Evolutionary conservation across 2,329 filamentous ascomycete genomes (phyloP).

Genomic region (Thielaviopsis populi): DNA sequence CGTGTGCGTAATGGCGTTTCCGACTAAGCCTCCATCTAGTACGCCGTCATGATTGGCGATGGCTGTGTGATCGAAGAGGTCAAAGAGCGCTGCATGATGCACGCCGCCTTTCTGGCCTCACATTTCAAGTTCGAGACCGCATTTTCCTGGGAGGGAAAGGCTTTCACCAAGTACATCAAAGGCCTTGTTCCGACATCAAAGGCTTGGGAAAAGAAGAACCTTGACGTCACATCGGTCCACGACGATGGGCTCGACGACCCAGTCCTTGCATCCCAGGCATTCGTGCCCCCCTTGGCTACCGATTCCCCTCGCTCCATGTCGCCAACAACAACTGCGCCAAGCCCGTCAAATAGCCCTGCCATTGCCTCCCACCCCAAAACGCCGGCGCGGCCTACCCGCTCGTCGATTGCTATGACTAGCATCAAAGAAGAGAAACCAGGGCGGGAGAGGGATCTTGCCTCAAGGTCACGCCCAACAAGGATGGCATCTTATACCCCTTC

Average conservation of each 20-base stretch:
- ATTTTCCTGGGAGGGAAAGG: constrained; percentile 31
- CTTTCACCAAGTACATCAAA: constrained; percentile 36
- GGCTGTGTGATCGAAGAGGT: constrained; percentile 37
- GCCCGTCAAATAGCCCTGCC: background rate
- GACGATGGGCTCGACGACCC: constrained; percentile 19
- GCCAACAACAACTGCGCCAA: background rate
- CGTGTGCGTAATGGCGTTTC: background rate
- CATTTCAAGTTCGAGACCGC: constrained; percentile 33
- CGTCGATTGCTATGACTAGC: background rate
- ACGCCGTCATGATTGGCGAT: constrained; percentile 37
- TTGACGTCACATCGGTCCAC: constrained; percentile 21
- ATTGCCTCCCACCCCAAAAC: background rate
- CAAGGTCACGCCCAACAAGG: background rate
- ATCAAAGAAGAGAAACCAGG: background rate
- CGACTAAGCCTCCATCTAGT: constrained; percentile 26
- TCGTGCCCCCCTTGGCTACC: background rate
- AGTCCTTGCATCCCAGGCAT: background rate
- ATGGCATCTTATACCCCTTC: background rate
- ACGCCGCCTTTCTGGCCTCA: constrained; percentile 37
- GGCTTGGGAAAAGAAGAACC: constrained; percentile 11
- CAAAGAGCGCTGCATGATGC: constrained; percentile 30
- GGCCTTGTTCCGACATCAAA: background rate
- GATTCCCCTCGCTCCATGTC: background rate
- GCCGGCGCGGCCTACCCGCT: background rate
- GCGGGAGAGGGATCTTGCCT: background rate